Conservation (phyloP, 257 asterid genomes). For the Solanum commersonii region DNA sequence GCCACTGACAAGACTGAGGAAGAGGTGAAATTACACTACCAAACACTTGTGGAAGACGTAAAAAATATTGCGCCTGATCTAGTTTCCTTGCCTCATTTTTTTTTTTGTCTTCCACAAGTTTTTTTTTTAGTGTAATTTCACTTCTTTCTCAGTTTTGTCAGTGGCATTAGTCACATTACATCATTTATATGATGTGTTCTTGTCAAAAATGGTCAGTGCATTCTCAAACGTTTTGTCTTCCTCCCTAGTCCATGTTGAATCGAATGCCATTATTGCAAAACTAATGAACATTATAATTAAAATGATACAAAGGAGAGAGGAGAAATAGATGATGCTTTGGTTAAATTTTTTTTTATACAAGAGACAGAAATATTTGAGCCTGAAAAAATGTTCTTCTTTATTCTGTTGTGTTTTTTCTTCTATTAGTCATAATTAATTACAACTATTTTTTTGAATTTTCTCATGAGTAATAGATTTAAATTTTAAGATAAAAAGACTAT, state of each 20-base stretch:
- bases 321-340: neutral
- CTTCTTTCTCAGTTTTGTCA: neutral
- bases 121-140: neutral
- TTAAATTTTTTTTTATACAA: too few species aligned
- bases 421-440: too few species aligned
- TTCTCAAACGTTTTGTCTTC: conserved; percentile 53
- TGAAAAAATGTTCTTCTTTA: too few species aligned
- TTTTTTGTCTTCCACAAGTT: too few species aligned
- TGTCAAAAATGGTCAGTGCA: conserved; percentile 23
- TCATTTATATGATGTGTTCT: neutral
- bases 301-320: neutral
- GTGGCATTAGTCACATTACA: neutral
- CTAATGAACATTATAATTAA: too few species aligned
- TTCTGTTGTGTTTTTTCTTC: too few species aligned
- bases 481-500: neutral
- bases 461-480: too few species aligned
- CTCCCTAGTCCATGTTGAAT: conserved; percentile 31
- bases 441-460: too few species aligned
- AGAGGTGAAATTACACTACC: conserved; percentile 47
- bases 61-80: conserved; percentile 31
- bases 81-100: conserved; percentile 27
- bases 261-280: conserved; percentile 20
- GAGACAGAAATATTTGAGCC: too few species aligned
- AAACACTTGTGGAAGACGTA: conserved; percentile 39
- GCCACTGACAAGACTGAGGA: conserved; percentile 45